Percentiles rank a stretch among this genome's conserved stretches.
These are phyloP conservation scores for Sisymbrium altissimum DNA, from an alignment of 345 rosid genomes.

Conservation along the genomic window DNA sequence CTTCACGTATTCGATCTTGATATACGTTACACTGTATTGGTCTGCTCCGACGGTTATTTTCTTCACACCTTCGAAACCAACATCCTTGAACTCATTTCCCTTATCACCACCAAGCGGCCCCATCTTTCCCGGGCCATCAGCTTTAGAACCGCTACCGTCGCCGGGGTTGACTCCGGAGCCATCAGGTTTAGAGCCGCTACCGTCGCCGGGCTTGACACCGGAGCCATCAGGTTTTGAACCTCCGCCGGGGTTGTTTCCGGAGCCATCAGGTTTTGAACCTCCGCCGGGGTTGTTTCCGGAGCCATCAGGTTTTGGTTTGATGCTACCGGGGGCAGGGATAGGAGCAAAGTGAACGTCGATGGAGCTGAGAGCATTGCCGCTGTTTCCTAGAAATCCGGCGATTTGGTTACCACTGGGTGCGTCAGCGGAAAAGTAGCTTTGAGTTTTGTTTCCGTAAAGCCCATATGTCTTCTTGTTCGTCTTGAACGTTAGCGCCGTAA, in stretches of 20 bases:
- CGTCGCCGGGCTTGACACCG: too few relatives aligned
- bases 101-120: neutral
- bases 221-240: too few relatives aligned
- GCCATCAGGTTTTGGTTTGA: neutral
- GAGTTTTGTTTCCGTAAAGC: conserved; percentile 14
- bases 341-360: conserved; percentile 27
- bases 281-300: neutral
- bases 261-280: too few relatives aligned
- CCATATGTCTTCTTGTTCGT: conserved; percentile 29
- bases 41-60: conserved; percentile 7
- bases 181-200: too few relatives aligned
- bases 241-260: too few relatives aligned
- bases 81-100: conserved; percentile 17
- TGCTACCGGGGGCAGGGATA: neutral
- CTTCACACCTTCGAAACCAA: conserved; percentile 17
- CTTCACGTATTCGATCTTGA: conserved; percentile 18
- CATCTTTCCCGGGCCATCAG: neutral
- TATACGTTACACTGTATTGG: neutral
- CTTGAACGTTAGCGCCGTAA: conserved; percentile 13
- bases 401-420: conserved; percentile 6
- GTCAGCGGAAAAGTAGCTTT: neutral
- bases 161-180: too few relatives aligned
- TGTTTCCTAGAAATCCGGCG: conserved; percentile 20
- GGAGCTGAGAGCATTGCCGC: conserved; percentile 16
- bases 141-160: too few relatives aligned